Evolutionary conservation across 208 protist species (phyloP), one percentile per base, ranked within the genome.

Genomic region (Trypanosoma boissoni): DNA sequence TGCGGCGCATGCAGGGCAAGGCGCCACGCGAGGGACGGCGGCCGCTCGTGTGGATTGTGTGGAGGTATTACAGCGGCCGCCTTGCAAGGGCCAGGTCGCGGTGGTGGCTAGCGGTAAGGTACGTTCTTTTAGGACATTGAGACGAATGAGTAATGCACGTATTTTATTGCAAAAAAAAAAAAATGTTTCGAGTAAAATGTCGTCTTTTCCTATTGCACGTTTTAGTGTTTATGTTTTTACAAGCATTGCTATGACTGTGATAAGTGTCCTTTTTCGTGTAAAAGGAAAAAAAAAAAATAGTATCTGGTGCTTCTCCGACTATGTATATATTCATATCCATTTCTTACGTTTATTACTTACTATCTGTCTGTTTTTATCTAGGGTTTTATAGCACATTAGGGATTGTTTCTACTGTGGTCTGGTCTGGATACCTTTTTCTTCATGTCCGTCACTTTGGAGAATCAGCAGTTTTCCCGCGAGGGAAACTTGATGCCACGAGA

Each of bases 401-500:
- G 21, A n/a, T n/a, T 48, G 18, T 48, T 48, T 28, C 27, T 48
- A n/a, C 18, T 48, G n/a, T n/a, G n/a, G n/a, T n/a, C n/a, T n/a
- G n/a, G n/a, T n/a, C n/a, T n/a, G n/a, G n/a, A n/a, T n/a, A n/a
- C n/a, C n/a, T n/a, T n/a, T n/a, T n/a, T n/a, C n/a, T n/a, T n/a
- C 8, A 39, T 39, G 34, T 39, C 34, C 12, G 12, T 39, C 8
- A 12, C 34, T 39, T 16, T 12, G 8, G 34, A 39, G 12, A 12
- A 39, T 6, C 34, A 12, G 6, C 12, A 16, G 34, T 6, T 12
- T 39, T 12, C 34, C 6, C 34, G 34, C 34, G 34, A 39, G 12
- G 34, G 34, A 39, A 62, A 58, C 10, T 76, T 67, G 14, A 46
- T 97, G 2, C 80, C 91, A 4, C 88, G 96, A 2, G 94, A 97